These are phyloP conservation scores for Rhodotorula sphaerocarpa DNA, from an alignment of 768 basidiomycete genomes.

Conservation along the genomic window DNA sequence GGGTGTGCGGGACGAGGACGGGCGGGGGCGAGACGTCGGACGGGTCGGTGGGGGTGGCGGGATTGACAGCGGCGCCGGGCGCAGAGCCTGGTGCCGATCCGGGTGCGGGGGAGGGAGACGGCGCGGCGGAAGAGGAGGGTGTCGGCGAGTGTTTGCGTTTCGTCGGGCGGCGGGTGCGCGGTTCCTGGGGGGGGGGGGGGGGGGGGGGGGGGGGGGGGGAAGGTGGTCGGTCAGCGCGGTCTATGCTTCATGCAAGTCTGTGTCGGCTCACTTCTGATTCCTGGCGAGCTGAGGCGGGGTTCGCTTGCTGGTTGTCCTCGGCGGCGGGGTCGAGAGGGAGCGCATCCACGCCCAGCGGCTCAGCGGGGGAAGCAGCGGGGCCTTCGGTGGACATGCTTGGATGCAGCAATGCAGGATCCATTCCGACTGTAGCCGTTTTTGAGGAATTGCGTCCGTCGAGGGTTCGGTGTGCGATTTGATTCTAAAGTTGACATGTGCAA, in stretches of 20 bases:
- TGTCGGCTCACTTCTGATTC: too few relatives aligned
- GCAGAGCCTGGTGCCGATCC: not conserved
- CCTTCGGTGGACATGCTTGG: too few relatives aligned
- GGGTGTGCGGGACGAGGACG: conserved; percentile 4
- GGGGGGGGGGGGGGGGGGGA: too few relatives aligned
- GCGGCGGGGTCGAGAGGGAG: not conserved
- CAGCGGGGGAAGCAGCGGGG: too few relatives aligned
- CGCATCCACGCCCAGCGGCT: too few relatives aligned
- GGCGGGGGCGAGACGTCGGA: conserved; percentile 13
- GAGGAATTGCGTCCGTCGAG: too few relatives aligned
- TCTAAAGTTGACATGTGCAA: too few relatives aligned
- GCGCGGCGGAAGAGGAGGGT: not conserved
- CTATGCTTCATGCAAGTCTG: not conserved
- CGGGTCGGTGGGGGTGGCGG: conserved; percentile 1
- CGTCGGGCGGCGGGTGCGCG: not conserved
- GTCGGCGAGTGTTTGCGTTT: conserved; percentile 14
- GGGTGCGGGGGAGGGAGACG: not conserved
- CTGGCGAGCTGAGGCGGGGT: not conserved
- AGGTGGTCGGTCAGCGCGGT: not conserved
- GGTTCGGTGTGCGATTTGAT: too few relatives aligned
- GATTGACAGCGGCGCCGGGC: not conserved
- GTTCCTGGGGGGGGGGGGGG: not conserved
- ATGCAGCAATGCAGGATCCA: too few relatives aligned
- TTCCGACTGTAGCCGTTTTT: too few relatives aligned
- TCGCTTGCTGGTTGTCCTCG: not conserved